Conservation (phyloP, 2,329 filamentous ascomycete genomes). For the Coniochaeta pulveracea region DNA sequence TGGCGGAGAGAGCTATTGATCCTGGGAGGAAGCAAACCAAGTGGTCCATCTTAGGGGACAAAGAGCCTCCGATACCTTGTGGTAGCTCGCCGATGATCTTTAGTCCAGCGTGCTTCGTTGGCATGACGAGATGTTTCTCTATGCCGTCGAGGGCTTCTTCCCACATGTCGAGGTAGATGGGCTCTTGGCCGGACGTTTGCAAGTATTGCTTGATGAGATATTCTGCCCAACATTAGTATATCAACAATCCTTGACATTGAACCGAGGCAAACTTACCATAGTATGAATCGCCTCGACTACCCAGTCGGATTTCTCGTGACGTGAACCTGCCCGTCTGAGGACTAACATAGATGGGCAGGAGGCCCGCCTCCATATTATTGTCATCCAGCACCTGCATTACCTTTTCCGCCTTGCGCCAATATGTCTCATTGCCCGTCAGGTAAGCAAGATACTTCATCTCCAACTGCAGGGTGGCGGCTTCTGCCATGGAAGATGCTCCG, state of each 20-base stretch:
- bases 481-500: slow-evolving; percentile 59
- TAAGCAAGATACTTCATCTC: slow-evolving; percentile 69
- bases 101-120: slow-evolving; percentile 50
- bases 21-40: slow-evolving; percentile 69
- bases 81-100: slow-evolving; percentile 60
- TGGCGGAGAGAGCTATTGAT: slow-evolving; percentile 58
- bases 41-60: slow-evolving; percentile 66
- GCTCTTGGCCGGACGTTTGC: slow-evolving; percentile 50
- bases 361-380: slow-evolving; percentile 50
- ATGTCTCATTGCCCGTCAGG: slow-evolving; percentile 57
- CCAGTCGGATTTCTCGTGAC: slow-evolving; percentile 57
- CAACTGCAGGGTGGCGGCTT: slow-evolving; percentile 59
- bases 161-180: slow-evolving; percentile 62
- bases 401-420: slow-evolving; percentile 60
- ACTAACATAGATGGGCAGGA: slow-evolving; percentile 63
- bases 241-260: background rate
- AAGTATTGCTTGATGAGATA: slow-evolving; percentile 70
- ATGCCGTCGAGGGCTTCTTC: slow-evolving; percentile 56
- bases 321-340: slow-evolving; percentile 52
- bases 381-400: slow-evolving; percentile 61
- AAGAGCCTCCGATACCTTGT: slow-evolving; percentile 37
- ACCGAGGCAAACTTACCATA: slow-evolving; percentile 31
- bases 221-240: slow-evolving; percentile 21
- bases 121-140: slow-evolving; percentile 61
- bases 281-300: slow-evolving; percentile 63